Percentiles rank a stretch among this genome's conserved stretches.
Conservation (phyloP, 129 eudicot genomes). For the Heracleum sosnowskyi region DNA sequence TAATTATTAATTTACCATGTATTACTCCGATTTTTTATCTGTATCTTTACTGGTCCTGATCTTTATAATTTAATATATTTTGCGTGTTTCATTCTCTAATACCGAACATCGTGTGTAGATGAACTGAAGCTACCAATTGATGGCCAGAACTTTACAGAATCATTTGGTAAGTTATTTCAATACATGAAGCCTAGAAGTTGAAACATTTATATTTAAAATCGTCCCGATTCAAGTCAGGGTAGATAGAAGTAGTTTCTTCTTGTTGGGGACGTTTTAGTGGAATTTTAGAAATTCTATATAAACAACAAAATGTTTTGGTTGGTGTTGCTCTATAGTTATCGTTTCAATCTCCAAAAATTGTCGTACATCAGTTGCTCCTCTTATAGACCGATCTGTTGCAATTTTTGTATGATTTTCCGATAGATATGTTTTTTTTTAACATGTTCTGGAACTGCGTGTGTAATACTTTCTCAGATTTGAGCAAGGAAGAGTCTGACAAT, state of each 20-base stretch:
- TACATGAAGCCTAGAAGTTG: background rate
- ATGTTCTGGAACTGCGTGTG: background rate
- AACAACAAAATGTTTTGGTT: background rate
- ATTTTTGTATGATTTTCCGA: background rate
- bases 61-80: background rate
- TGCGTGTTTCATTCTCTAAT: background rate
- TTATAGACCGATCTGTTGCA: background rate
- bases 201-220: background rate
- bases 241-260: background rate
- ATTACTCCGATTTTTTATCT: background rate
- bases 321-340: background rate
- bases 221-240: background rate
- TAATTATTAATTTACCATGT: background rate
- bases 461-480: slow-evolving; percentile 46
- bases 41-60: background rate
- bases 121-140: slow-evolving; percentile 64
- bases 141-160: slow-evolving; percentile 36
- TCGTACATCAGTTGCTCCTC: background rate
- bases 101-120: slow-evolving; percentile 27
- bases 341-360: background rate
- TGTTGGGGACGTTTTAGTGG: background rate
- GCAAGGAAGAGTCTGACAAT: slow-evolving; percentile 67
- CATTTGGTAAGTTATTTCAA: slow-evolving; percentile 47
- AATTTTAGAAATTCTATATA: no score
- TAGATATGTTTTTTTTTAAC: background rate